Conservation (phyloP, 441 rosid genomes). For the Corymbia citriodora region DNA sequence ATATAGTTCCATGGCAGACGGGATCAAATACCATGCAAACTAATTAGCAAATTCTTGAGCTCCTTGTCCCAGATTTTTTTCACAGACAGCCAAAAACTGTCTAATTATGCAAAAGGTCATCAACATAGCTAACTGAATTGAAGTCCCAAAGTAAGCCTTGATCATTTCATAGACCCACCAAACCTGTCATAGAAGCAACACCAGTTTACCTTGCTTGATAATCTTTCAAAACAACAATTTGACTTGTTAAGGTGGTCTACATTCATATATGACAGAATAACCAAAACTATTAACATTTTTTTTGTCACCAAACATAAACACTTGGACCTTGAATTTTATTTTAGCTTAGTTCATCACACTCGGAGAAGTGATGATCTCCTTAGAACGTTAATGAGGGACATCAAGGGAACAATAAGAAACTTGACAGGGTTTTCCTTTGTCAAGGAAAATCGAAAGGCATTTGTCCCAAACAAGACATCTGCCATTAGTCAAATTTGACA, state of each 20-base stretch:
- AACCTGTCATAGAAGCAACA: background rate
- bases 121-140: accelerated
- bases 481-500: background rate
- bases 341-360: background rate
- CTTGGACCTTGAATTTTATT: background rate
- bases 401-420: background rate
- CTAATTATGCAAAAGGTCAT: background rate
- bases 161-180: background rate
- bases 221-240: background rate
- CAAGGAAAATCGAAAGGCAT: background rate
- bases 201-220: background rate
- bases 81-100: accelerated
- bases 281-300: background rate
- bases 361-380: background rate
- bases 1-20: accelerated
- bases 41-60: background rate
- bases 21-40: background rate
- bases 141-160: background rate
- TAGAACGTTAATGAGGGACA: background rate
- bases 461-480: background rate
- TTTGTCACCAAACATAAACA: background rate
- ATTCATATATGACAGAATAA: background rate
- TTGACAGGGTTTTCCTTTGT: background rate
- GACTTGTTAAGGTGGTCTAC: background rate
- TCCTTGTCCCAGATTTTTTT: background rate